Base-by-base conservation (phyloP, 106 monocot genomes). In the Gastrodia elata region DNA sequence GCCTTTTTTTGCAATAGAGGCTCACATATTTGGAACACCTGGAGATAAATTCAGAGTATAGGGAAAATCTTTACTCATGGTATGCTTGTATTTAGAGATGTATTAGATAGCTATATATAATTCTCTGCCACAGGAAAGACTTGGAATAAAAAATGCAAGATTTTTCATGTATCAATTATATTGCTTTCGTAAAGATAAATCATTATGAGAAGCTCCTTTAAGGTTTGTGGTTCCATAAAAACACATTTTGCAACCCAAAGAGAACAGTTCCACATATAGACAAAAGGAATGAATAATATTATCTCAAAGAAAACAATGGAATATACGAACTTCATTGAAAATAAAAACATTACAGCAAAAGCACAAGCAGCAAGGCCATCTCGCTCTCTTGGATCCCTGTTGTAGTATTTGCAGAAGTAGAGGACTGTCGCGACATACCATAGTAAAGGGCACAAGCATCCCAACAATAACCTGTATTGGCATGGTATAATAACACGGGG, bases 341-440 rank as follows among this genome's bases (percentile, higher is more conserved):
- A 33, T 7, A 38, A 71, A 13, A 71, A 16, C 30, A 10, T 71
- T 25, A 77, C 77, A 71, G 77, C 77, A 22, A 55, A 70, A 4
- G 33, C 58, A 42, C 71, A 69, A 42, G 59, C 70, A 71, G 70
- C 77, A 39, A 77, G 77, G 27, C 77, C 77, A 61, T 30, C 71
- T 22, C 77, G 56, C 77, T 77, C 77, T 42, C 77, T 77, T 40
- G 77, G 77, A 71, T 77, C 77, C 38, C 39, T 77, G 71, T 77
- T 37, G 33, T 77, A 77, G 55, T 77, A 71, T 61, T 71, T 77
- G 5, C 70, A 70, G 16, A 77, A 37, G 32, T 77, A 77, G 39
- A 77, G 71, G 39, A 71, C 4, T 32, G 71, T 55, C 39, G 77
- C 70, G 38, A 39, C 40, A 27, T 77, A 77, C 77, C 77, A 77